Conservation (phyloP, 1,139 yeast species). For the Neolecta irregularis region DNA sequence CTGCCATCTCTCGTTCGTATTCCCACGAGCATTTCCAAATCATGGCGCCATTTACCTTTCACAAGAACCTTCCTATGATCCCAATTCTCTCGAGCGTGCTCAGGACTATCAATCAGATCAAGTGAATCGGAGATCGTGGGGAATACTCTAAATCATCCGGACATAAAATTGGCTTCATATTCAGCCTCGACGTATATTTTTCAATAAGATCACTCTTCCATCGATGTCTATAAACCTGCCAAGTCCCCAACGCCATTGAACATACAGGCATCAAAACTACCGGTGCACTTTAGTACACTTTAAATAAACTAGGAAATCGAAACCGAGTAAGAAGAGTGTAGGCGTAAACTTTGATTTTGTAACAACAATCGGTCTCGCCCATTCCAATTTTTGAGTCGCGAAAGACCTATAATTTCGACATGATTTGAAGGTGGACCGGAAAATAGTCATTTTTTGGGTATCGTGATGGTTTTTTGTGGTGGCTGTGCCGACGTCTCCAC, state of each 20-base stretch:
- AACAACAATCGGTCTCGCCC: too few species aligned
- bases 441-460: too few species aligned
- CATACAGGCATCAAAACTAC: slow-evolving; percentile 73
- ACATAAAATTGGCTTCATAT: slow-evolving; percentile 53
- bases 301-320: too few species aligned
- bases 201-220: slow-evolving; percentile 87
- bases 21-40: slow-evolving; percentile 81
- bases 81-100: slow-evolving; percentile 42
- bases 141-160: slow-evolving; percentile 30
- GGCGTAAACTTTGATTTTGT: too few species aligned
- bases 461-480: too few species aligned
- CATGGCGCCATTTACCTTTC: slow-evolving; percentile 67
- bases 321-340: too few species aligned
- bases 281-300: too few species aligned
- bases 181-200: slow-evolving; percentile 63
- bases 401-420: too few species aligned
- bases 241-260: slow-evolving; percentile 73
- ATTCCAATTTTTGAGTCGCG: too few species aligned
- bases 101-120: slow-evolving; percentile 16
- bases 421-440: too few species aligned
- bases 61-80: slow-evolving; percentile 65
- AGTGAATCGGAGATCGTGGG: not conserved
- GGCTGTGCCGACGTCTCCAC: too few species aligned
- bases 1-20: slow-evolving; percentile 67
- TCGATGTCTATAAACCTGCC: slow-evolving; percentile 75